phyloP scores from a whole-genome alignment of 495 filamentous ascomycete genomes.

The Penicillium daleae region DNA sequence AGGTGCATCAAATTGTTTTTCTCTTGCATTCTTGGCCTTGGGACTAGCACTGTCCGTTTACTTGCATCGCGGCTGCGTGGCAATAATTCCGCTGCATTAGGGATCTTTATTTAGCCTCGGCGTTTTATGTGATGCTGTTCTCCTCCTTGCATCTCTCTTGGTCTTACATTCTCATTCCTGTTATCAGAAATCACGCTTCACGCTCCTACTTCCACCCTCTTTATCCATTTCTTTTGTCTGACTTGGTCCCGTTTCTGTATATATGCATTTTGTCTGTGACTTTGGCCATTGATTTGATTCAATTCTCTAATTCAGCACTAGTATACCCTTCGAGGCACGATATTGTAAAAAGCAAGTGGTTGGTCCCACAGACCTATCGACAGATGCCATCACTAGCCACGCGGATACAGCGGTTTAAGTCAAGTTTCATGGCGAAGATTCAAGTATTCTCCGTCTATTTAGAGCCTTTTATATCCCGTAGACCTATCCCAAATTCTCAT shows the following conservation, averaged over 20 bases:
- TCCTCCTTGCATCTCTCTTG: not conserved
- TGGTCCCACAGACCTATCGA: no score
- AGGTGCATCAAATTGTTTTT: conserved; percentile 23
- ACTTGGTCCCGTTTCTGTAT: not conserved
- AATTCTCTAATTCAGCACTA: not conserved
- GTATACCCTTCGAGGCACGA: not conserved
- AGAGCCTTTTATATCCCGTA: no score
- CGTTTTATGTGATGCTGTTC: conserved; percentile 10
- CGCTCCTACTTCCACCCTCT: not conserved
- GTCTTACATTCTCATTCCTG: not conserved
- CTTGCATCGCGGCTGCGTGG: conserved; percentile 20
- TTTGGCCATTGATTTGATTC: not conserved
- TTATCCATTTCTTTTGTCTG: conserved; percentile 2
- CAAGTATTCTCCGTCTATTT: no score
- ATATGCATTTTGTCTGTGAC: not conserved
- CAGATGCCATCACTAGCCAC: no score
- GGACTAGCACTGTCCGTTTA: conserved; percentile 5
- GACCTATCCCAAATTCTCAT: no score
- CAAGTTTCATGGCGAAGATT: no score
- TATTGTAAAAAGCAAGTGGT: no score
- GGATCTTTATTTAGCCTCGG: conserved; percentile 13
- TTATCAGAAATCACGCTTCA: not conserved
- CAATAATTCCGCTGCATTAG: conserved; percentile 10
- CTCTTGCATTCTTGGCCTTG: conserved; percentile 10
- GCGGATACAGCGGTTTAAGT: no score